phyloP scores from a whole-genome alignment of 306 rosid species.

The Cucumis sativus region Cucumber_9930_V3 NC_026657.2:34915501-34916000 shows the following conservation, averaged over 20 bases:
- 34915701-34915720: constrained; percentile 9
- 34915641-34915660: background rate
- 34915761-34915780: constrained; percentile 9
- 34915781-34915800: background rate
- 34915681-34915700: background rate
- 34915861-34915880: background rate
- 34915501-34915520: background rate
- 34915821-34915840: background rate
- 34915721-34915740: background rate
- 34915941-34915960: constrained; percentile 9
- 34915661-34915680: background rate
- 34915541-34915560: background rate
- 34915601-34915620: background rate
- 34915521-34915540: background rate
- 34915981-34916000: constrained; percentile 19
- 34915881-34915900: constrained; percentile 18
- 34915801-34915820: background rate
- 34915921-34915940: constrained; percentile 9
- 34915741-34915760: background rate
- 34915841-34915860: background rate
- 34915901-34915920: constrained; percentile 9
- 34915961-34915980: constrained; percentile 3
- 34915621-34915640: background rate
- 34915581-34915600: constrained; percentile 2
- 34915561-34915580: constrained; percentile 3